These are phyloP conservation scores for Aspergillus intermedius DNA, from an alignment of 2,329 filamentous ascomycete species.

Conservation along the genomic window DNA sequence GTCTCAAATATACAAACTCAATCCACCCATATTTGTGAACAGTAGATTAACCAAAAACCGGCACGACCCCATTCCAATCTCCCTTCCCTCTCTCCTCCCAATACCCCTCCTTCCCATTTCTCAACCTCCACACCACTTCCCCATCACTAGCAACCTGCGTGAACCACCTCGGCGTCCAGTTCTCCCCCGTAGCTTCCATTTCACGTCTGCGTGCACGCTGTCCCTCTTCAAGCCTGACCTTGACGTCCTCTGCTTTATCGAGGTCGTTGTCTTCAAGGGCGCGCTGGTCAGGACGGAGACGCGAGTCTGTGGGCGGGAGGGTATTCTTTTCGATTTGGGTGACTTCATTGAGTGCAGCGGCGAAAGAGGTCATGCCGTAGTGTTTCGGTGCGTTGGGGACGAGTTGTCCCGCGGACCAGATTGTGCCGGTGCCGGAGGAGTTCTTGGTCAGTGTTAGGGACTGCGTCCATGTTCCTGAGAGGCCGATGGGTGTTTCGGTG, in stretches of 20 bases:
- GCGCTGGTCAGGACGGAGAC: constrained; percentile 80
- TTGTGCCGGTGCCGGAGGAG: constrained; percentile 55
- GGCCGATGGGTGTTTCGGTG: constrained; percentile 56
- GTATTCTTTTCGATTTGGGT: constrained; percentile 69
- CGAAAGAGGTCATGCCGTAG: constrained; percentile 85
- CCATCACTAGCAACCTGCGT: constrained; percentile 53
- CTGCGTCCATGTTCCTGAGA: constrained; percentile 79
- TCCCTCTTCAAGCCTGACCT: constrained; percentile 75
- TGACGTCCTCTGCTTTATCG: constrained; percentile 76
- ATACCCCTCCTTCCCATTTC: constrained; percentile 77
- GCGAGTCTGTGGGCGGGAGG: constrained; percentile 73
- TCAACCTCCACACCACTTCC: constrained; percentile 60
- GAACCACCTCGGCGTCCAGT: constrained; percentile 79
- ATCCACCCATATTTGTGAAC: too few species aligned
- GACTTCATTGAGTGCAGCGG: constrained; percentile 79
- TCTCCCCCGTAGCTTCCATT: constrained; percentile 67
- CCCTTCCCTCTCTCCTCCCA: constrained; percentile 77
- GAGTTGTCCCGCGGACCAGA: constrained; percentile 73
- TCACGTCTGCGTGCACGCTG: constrained; percentile 69
- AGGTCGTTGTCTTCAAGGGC: constrained; percentile 74
- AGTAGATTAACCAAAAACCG: constrained; percentile 43
- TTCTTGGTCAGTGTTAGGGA: constrained; percentile 61
- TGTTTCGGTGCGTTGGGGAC: constrained; percentile 72
- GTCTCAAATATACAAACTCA: too few species aligned
- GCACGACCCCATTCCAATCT: constrained; percentile 55